Evolutionary conservation across 805 yeast genomes (phyloP).

Genomic region (Candida jianshihensis): DNA sequence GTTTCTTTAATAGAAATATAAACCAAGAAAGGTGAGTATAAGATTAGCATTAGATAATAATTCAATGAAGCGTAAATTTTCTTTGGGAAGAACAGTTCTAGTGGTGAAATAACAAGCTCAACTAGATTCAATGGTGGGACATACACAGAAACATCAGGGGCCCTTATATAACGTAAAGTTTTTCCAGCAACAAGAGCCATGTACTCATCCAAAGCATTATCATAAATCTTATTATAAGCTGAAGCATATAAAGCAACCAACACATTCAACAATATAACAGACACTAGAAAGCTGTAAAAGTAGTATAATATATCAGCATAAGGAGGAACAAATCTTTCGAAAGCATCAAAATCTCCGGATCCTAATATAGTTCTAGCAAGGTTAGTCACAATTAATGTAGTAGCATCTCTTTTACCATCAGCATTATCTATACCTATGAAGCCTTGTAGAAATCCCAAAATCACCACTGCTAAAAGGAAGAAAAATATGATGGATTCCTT

Average conservation of each 20-base stretch:
- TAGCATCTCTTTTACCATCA: conserved; percentile 77
- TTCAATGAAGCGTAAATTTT: conserved; percentile 34
- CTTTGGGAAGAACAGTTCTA: conserved; percentile 34
- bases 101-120: conserved; percentile 47
- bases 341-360: conserved; percentile 63
- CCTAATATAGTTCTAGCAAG: conserved; percentile 70
- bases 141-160: conserved; percentile 80
- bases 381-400: conserved; percentile 53
- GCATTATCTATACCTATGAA: conserved; percentile 82
- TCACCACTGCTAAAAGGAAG: conserved; percentile 60
- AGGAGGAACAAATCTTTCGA: conserved; percentile 73
- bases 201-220: conserved; percentile 78
- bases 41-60: conserved; percentile 50
- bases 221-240: conserved; percentile 75
- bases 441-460: conserved; percentile 79
- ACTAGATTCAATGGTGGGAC: conserved; percentile 81
- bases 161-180: conserved; percentile 76
- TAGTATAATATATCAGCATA: conserved; percentile 78
- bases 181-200: conserved; percentile 80
- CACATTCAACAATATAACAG: conserved; percentile 73
- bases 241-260: conserved; percentile 80
- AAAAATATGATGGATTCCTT: conserved; percentile 81
- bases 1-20: conserved; percentile 61
- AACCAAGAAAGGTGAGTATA: conserved; percentile 62
- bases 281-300: conserved; percentile 66